These are phyloP conservation scores for Coprinopsis marcescibilis DNA, from an alignment of 768 basidiomycete species.

Conservation along the genomic window DNA sequence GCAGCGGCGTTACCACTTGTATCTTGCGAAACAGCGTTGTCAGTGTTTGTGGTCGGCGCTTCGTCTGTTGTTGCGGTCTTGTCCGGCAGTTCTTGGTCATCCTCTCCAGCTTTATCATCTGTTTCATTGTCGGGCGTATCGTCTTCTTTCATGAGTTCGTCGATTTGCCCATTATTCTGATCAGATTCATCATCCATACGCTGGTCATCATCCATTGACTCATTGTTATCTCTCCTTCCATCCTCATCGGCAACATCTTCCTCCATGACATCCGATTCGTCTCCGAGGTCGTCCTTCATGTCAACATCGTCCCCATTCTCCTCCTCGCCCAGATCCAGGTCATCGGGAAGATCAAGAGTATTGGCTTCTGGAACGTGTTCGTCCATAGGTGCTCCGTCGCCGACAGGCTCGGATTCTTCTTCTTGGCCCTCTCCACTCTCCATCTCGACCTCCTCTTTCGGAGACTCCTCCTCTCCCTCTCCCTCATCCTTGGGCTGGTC, in stretches of 20 bases:
- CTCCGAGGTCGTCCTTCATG: constrained; percentile 46
- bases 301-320: constrained; percentile 13
- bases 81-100: too few species aligned
- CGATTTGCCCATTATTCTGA: constrained; percentile 26
- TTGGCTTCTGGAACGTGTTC: constrained; percentile 74
- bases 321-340: constrained; percentile 56
- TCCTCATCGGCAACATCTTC: constrained; percentile 26
- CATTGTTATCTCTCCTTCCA: constrained; percentile 25
- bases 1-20: constrained; percentile 13
- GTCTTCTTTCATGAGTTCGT: constrained; percentile 17
- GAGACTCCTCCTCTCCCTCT: constrained; percentile 10
- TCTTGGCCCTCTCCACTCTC: constrained; percentile 29
- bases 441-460: constrained; percentile 16
- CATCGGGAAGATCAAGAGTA: constrained; percentile 85
- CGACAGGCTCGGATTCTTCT: constrained; percentile 38
- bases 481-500: constrained; percentile 15
- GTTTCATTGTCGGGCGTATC: constrained; percentile 17
- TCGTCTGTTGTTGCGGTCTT: too few species aligned
- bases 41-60: too few species aligned
- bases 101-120: too few species aligned
- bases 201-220: constrained; percentile 26
- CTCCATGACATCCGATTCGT: constrained; percentile 26
- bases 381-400: constrained; percentile 65
- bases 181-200: constrained; percentile 28
- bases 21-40: constrained; percentile 28